phyloP scores from a whole-genome alignment of 345 rosid species.

The Turritis glabra region DNA sequence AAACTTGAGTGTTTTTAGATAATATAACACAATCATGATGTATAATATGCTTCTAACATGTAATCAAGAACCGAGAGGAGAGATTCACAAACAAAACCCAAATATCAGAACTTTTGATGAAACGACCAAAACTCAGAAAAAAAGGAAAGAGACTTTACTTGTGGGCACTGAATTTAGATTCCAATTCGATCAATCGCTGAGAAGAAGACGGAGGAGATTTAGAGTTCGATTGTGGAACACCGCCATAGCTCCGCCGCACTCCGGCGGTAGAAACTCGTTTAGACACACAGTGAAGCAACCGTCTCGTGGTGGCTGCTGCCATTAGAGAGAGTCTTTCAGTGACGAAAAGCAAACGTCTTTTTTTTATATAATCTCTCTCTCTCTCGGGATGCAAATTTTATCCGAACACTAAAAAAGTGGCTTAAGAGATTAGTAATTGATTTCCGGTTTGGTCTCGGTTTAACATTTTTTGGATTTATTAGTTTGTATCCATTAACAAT shows the following conservation, averaged over 20 bases:
- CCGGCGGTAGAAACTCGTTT: slow-evolving; percentile 23
- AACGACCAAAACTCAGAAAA: slow-evolving; percentile 17
- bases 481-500: too few species aligned
- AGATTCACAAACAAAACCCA: neutral
- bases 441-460: neutral
- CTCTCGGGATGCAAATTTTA: slow-evolving; percentile 9
- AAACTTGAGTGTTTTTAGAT: too few species aligned
- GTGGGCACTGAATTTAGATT: slow-evolving; percentile 85
- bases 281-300: slow-evolving; percentile 36
- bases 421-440: too few species aligned
- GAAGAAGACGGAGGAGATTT: slow-evolving; percentile 55
- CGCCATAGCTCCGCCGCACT: slow-evolving; percentile 48
- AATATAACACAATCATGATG: too few species aligned
- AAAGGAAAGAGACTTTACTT: slow-evolving; percentile 47
- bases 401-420: too few species aligned
- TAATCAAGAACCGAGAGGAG: neutral
- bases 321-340: slow-evolving; percentile 27
- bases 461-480: too few species aligned
- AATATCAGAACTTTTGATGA: neutral
- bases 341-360: slow-evolving; percentile 7
- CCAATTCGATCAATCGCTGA: slow-evolving; percentile 65
- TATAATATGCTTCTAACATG: neutral
- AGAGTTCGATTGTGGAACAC: slow-evolving; percentile 44
- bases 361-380: neutral
- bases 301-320: slow-evolving; percentile 43